Evolutionary conservation across 2,329 filamentous ascomycete species (phyloP), one percentile per base, ranked within the genome.

Genomic region (Pezicula carpinea): DNA sequence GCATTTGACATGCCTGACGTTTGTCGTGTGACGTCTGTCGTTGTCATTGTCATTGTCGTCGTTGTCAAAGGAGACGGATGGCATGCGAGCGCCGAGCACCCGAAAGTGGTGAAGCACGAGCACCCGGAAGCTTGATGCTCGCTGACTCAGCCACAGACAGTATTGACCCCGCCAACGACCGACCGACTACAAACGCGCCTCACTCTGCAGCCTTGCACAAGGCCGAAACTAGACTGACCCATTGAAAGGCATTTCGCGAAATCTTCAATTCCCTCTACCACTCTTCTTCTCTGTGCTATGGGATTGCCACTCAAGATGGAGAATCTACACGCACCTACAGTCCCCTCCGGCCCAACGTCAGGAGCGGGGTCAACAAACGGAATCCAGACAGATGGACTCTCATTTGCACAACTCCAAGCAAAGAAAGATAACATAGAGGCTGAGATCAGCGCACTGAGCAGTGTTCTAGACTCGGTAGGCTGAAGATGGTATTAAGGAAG

Each of bases 401-500:
- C 87, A 42, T 81, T 96, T 63, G 71, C 78, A 36, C 85, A 95
- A 70, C 80, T 97, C 43, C 88, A 93, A 63, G 77, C 78, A 29
- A 87, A 89, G 70, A 97, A 96, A 67, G 84, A 92, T 57, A 77
- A 81, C 47, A 71, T 96, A 38, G 93, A 99, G 69, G 82, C 80
- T 40, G 92, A 99, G 70, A 77, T 99, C 50, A 87, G 84, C 58
- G 87, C 90, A 13, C 75, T 97, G 7, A 83, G 91, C 51, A 77
- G 83, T 44, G 89, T 97, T 13, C 78, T 99, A n/a, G 87, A 90
- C 55, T 93, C 90, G 55, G 91, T 96, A 71, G 60, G 79, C 66
- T 8, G 10, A 43, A 22, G 51, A 21, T 40, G 29, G 43, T 14
- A 33, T 50, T 23, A 35, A 29, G 5, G 26, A 29, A 3, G 26